Evolutionary conservation across 2,329 filamentous ascomycete genomes (phyloP).

Genomic region (Chaetomium strumarium): DNA sequence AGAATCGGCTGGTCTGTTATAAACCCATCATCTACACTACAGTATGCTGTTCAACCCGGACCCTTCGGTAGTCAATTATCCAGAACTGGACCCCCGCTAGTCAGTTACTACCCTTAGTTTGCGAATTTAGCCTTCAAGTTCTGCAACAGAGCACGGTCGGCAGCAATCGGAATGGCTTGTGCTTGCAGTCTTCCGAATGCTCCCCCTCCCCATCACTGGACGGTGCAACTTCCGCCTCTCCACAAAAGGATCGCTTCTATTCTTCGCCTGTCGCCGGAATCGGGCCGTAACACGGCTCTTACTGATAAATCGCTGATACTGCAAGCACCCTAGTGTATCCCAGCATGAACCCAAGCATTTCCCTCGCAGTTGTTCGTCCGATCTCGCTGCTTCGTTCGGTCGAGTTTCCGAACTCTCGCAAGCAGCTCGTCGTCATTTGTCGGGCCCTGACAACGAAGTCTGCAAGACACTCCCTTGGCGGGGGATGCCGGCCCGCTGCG

Average conservation of each 20-base stretch:
- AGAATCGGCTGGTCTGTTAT: too few relatives aligned
- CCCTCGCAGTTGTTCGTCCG: constrained; percentile 2
- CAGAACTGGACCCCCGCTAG: background rate
- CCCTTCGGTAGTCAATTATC: background rate
- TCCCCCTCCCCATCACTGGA: background rate
- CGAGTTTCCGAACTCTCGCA: background rate
- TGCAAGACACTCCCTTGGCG: too few relatives aligned
- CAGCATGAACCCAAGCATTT: background rate
- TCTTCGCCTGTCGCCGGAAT: constrained; percentile 12
- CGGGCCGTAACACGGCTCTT: constrained; percentile 7
- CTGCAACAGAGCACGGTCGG: background rate
- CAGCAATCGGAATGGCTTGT: constrained; percentile 10
- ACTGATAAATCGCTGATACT: background rate
- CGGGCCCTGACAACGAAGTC: too few relatives aligned
- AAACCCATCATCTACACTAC: too few relatives aligned
- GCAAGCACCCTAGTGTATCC: background rate
- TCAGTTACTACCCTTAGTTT: too few relatives aligned
- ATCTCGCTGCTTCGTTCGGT: constrained; percentile 13
- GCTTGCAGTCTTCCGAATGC: constrained; percentile 1
- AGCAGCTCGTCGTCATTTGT: too few relatives aligned
- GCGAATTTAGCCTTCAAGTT: background rate
- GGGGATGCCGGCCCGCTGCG: too few relatives aligned
- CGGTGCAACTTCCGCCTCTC: constrained; percentile 7
- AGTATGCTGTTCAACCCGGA: too few relatives aligned
- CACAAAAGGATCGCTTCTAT: constrained; percentile 5